A percentile compares a stretch with the other conserved stretches of the same genome.
Evolutionary conservation across 305 asterid genomes (phyloP).

Genomic region (Fraxinus albicans): DNA sequence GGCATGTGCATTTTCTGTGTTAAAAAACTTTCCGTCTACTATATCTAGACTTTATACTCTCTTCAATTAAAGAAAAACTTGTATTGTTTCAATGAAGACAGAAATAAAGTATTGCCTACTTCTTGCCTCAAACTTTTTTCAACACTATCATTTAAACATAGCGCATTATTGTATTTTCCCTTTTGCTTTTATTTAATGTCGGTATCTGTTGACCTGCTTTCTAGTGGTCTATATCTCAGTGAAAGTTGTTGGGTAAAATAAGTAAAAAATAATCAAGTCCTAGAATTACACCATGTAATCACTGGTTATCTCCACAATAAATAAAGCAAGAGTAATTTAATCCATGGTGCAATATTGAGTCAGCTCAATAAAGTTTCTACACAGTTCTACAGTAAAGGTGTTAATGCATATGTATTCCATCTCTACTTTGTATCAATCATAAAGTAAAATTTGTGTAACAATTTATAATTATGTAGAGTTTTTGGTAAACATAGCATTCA

Average conservation of each 20-base stretch:
- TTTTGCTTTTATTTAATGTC: background rate
- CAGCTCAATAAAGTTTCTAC: background rate
- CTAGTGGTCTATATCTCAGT: background rate
- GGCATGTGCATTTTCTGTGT: background rate
- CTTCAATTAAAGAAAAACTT: background rate
- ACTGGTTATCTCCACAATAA: background rate
- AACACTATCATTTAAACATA: background rate
- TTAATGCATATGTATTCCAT: background rate
- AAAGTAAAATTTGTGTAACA: background rate
- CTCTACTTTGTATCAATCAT: background rate
- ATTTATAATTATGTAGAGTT: background rate
- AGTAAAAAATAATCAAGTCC: background rate
- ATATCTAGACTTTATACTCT: background rate
- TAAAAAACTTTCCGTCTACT: background rate
- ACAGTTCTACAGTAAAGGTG: background rate
- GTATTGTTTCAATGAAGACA: background rate
- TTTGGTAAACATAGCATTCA: background rate
- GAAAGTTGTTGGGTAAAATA: background rate
- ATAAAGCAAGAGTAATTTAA: background rate
- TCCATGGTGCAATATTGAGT: background rate
- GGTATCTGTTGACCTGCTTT: background rate
- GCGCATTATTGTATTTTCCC: background rate
- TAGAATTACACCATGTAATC: background rate
- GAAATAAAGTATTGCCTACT: background rate
- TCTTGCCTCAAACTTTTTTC: background rate